Conservation (phyloP, 441 rosid genomes). For the Francoa sonchifolia region DNA sequence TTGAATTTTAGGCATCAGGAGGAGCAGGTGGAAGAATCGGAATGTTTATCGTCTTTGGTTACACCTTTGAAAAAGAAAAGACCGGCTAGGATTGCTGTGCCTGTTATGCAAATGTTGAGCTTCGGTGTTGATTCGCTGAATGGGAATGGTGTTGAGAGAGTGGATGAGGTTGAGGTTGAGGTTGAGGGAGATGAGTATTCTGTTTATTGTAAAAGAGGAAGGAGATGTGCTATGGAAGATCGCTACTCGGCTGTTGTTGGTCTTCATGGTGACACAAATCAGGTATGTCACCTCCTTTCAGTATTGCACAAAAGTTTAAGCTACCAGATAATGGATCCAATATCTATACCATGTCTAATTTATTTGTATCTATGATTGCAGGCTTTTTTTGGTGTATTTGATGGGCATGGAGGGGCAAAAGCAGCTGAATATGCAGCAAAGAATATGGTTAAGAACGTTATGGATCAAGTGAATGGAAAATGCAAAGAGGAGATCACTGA, state of each 20-base stretch:
- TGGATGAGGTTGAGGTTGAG: constrained; percentile 17
- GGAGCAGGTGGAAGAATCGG: constrained; percentile 23
- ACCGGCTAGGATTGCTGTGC: constrained; percentile 57
- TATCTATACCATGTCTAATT: neutral
- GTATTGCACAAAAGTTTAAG: too few relatives aligned
- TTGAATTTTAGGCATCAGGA: constrained; percentile 21
- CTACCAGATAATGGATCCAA: neutral
- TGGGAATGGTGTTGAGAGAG: too few relatives aligned
- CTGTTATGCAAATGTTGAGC: constrained; percentile 19
- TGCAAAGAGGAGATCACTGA: constrained; percentile 25
- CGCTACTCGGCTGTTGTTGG: constrained; percentile 40
- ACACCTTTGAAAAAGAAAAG: constrained; percentile 55
- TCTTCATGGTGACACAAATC: constrained; percentile 30
- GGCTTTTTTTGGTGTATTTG: constrained; percentile 74
- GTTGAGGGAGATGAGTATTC: constrained; percentile 47
- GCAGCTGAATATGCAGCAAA: constrained; percentile 76
- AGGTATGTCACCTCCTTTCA: constrained; percentile 20
- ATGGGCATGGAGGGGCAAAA: constrained; percentile 76
- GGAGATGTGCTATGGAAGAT: constrained; percentile 77
- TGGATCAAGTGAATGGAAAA: constrained; percentile 18
- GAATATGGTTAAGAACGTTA: constrained; percentile 41
- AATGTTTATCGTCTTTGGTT: constrained; percentile 1
- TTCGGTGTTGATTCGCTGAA: constrained; percentile 20
- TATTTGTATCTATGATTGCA: constrained; percentile 12
- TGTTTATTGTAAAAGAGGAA: constrained; percentile 73